Percentiles rank a stretch among this genome's conserved stretches.
These are phyloP conservation scores for Microdochium trichocladiopsis DNA, from an alignment of 2,329 filamentous ascomycete genomes.

Conservation along the genomic window DNA sequence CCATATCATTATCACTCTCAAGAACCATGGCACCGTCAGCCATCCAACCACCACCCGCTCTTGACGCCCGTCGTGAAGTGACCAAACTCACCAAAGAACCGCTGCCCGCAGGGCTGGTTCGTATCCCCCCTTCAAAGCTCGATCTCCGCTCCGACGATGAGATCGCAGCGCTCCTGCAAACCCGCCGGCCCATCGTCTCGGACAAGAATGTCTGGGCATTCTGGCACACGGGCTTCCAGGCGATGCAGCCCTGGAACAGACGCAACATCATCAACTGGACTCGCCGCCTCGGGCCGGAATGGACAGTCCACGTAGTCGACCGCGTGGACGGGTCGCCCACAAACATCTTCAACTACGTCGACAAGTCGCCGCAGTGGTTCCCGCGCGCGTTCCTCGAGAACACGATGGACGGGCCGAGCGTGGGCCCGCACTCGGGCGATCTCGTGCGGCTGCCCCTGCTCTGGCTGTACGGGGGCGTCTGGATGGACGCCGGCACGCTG, in stretches of 20 bases:
- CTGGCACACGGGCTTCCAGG: conserved; percentile 27
- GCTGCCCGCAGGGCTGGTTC: conserved; percentile 13
- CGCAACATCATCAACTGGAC: conserved; percentile 30
- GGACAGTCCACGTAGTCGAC: conserved; percentile 33
- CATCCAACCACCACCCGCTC: too few species aligned
- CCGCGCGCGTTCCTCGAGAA: conserved; percentile 32
- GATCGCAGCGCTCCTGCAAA: conserved; percentile 19
- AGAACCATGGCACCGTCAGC: too few species aligned
- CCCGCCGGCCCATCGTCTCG: conserved; percentile 20
- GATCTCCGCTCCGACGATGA: conserved; percentile 21
- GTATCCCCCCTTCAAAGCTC: conserved; percentile 12
- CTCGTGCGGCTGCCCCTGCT: conserved; percentile 34
- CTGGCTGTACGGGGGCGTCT: conserved; percentile 32
- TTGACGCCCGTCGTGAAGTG: too few species aligned
- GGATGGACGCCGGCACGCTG: conserved; percentile 34
- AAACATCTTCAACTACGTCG: conserved; percentile 25
- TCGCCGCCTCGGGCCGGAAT: conserved; percentile 23
- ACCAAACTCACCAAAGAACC: too few species aligned
- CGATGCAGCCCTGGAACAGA: conserved; percentile 24
- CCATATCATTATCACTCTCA: too few species aligned
- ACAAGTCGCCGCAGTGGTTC: conserved; percentile 23
- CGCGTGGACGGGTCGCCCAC: conserved; percentile 24
- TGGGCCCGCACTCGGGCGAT: conserved; percentile 37
- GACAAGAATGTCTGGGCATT: conserved; percentile 36
- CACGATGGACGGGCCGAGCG: conserved; percentile 34